These are phyloP conservation scores for Lachnellula hyalina DNA, from an alignment of 2,329 filamentous ascomycete species.

Conservation along the genomic window DNA sequence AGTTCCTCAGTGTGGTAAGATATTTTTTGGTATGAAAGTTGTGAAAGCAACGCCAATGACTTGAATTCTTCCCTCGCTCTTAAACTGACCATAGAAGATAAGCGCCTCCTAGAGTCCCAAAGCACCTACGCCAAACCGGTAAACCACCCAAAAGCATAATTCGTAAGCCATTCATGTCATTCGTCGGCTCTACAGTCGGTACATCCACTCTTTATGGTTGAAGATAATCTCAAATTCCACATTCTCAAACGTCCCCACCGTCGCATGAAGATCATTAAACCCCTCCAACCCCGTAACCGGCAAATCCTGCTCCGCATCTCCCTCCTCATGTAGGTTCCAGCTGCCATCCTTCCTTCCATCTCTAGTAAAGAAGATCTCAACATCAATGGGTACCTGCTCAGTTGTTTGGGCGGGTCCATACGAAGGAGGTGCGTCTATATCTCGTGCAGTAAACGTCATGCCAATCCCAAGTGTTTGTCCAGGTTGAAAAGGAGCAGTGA, in stretches of 20 bases:
- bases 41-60: no score
- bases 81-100: no score
- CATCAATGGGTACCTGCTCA: slow-evolving; percentile 34
- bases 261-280: slow-evolving; percentile 63
- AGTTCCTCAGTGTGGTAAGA: no score
- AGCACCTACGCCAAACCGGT: no score
- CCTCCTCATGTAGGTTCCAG: slow-evolving; percentile 74
- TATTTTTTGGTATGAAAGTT: no score
- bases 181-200: slow-evolving; percentile 26
- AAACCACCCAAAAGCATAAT: no score
- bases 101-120: no score
- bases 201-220: slow-evolving; percentile 54
- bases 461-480: slow-evolving; percentile 68
- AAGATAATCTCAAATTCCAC: slow-evolving; percentile 65
- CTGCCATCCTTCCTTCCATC: slow-evolving; percentile 54
- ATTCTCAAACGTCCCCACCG: slow-evolving; percentile 65
- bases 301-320: slow-evolving; percentile 56
- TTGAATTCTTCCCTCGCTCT: no score
- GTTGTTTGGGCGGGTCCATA: slow-evolving; percentile 23
- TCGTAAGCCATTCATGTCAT: no score
- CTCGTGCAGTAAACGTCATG: slow-evolving; percentile 48
- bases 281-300: slow-evolving; percentile 65
- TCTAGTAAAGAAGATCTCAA: slow-evolving; percentile 65
- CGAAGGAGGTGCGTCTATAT: slow-evolving; percentile 26
- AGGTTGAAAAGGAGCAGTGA: slow-evolving; percentile 56